Percentiles rank a stretch among this genome's conserved stretches.
phyloP scores from a whole-genome alignment of 371 early-diverging fungal species.

The Mucor velutinosus region DNA sequence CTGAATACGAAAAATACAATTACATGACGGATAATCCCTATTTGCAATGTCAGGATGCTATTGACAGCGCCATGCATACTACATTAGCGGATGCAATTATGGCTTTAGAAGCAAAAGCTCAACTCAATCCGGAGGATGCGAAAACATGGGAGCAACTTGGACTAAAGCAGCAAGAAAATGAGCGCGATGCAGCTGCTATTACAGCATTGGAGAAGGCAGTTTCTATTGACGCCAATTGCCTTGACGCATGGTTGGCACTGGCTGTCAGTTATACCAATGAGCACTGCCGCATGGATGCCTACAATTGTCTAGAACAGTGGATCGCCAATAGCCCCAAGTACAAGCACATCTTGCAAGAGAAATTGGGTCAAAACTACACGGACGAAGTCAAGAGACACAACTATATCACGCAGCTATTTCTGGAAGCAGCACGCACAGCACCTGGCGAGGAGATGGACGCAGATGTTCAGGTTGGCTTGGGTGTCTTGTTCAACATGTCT shows the following conservation, averaged over 20 bases:
- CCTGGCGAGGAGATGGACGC: constrained; percentile 83
- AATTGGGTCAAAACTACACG: constrained; percentile 19
- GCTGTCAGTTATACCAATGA: constrained; percentile 96
- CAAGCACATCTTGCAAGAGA: constrained; percentile 28
- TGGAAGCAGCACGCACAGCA: constrained; percentile 76
- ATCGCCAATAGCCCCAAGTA: constrained; percentile 75
- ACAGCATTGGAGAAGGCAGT: constrained; percentile 85
- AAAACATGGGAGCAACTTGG: constrained; percentile 88
- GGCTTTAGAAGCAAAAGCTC: constrained; percentile 89
- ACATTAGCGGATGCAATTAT: constrained; percentile 83
- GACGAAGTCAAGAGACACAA: constrained; percentile 13
- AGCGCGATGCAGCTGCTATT: constrained; percentile 90
- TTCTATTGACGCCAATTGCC: constrained; percentile 69
- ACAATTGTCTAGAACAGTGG: constrained; percentile 90
- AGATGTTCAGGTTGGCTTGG: constrained; percentile 92
- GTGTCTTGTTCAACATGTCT: constrained; percentile 89
- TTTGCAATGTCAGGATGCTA: constrained; percentile 42
- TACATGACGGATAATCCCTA: constrained; percentile 84
- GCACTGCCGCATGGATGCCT: constrained; percentile 80
- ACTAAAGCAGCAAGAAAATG: constrained; percentile 92
- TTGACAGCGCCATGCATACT: constrained; percentile 50
- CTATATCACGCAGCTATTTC: constrained; percentile 69
- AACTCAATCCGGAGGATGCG: constrained; percentile 77
- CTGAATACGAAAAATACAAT: constrained; percentile 71
- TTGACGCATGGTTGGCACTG: constrained; percentile 82